Conservation (phyloP, 352 stramenopile species). For the Pythium phragmitis region DNA sequence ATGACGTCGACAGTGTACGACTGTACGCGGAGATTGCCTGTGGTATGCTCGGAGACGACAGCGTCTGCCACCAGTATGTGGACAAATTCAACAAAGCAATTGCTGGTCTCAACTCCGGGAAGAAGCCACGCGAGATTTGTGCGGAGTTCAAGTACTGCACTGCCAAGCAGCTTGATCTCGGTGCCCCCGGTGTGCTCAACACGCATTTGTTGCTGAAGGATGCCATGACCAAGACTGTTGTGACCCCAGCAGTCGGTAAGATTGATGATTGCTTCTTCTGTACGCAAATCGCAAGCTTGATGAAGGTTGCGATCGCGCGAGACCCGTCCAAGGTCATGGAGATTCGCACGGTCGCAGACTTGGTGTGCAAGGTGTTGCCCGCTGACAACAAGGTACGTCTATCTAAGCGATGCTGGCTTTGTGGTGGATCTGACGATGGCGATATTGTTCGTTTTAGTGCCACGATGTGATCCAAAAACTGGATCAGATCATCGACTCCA, state of each 20-base stretch:
- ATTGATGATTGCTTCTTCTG: slow-evolving; percentile 61
- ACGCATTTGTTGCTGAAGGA: slow-evolving; percentile 13
- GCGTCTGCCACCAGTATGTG: slow-evolving; percentile 65
- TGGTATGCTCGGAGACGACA: slow-evolving; percentile 59
- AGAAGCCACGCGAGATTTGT: slow-evolving; percentile 68
- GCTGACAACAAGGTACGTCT: slow-evolving; percentile 54
- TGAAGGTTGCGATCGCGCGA: slow-evolving; percentile 55
- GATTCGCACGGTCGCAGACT: slow-evolving; percentile 60
- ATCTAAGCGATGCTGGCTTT: background rate
- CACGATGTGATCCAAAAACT: slow-evolving; percentile 60
- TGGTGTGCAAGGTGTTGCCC: slow-evolving; percentile 60
- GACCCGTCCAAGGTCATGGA: slow-evolving; percentile 51
- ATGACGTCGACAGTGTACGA: slow-evolving; percentile 57
- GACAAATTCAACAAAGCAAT: slow-evolving; percentile 67
- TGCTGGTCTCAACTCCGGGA: slow-evolving; percentile 58
- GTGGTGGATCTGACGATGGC: slow-evolving; percentile 13
- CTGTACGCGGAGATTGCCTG: slow-evolving; percentile 77
- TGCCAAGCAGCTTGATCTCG: slow-evolving; percentile 6
- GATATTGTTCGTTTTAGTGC: slow-evolving; percentile 38
- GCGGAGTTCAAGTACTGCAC: slow-evolving; percentile 56
- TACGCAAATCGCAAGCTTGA: slow-evolving; percentile 54
- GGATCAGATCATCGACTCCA: slow-evolving; percentile 56
- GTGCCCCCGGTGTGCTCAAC: slow-evolving; percentile 9
- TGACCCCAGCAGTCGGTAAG: background rate
- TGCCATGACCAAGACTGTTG: slow-evolving; percentile 19